phyloP scores from a whole-genome alignment of 2,329 filamentous ascomycete genomes.

The Pseudogymnoascus sp. region DNA sequence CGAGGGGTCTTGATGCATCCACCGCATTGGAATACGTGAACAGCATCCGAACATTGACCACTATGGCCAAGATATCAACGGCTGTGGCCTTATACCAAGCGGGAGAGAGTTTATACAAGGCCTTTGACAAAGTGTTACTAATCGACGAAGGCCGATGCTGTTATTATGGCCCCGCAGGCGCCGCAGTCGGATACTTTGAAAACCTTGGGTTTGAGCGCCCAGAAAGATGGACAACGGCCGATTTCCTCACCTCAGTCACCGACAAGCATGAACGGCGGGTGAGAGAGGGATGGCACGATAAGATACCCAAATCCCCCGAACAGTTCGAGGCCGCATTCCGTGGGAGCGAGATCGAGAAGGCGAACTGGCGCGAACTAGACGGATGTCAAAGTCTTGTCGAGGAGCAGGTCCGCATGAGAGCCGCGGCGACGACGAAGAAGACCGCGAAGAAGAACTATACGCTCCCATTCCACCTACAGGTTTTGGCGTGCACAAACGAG shows the following conservation, averaged over 20 bases:
- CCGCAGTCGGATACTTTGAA: slow-evolving; percentile 57
- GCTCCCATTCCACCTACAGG: slow-evolving; percentile 40
- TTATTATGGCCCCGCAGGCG: slow-evolving; percentile 52
- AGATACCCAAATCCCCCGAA: slow-evolving; percentile 48
- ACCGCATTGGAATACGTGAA: slow-evolving; percentile 72
- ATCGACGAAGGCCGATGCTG: slow-evolving; percentile 65
- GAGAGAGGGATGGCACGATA: slow-evolving; percentile 47
- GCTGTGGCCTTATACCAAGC: slow-evolving; percentile 63
- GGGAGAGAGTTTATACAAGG: slow-evolving; percentile 58
- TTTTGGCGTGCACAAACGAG: slow-evolving; percentile 36
- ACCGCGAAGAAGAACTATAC: slow-evolving; percentile 43
- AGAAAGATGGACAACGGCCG: slow-evolving; percentile 57
- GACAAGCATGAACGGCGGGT: slow-evolving; percentile 65
- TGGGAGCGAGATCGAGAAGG: slow-evolving; percentile 37
- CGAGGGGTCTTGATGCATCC: slow-evolving; percentile 68
- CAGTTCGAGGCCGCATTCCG: slow-evolving; percentile 46
- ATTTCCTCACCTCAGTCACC: slow-evolving; percentile 69
- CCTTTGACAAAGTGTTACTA: slow-evolving; percentile 74
- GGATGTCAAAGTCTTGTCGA: slow-evolving; percentile 39
- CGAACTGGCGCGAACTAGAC: slow-evolving; percentile 38
- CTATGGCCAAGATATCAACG: slow-evolving; percentile 62
- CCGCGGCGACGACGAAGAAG: slow-evolving; percentile 28
- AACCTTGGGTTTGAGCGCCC: slow-evolving; percentile 52
- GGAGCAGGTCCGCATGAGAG: slow-evolving; percentile 31
- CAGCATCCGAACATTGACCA: slow-evolving; percentile 63